Evolutionary conservation across 768 basidiomycete genomes (phyloP), one percentile per base, ranked within the genome.

Genomic region (Amanita fuliginea): DNA sequence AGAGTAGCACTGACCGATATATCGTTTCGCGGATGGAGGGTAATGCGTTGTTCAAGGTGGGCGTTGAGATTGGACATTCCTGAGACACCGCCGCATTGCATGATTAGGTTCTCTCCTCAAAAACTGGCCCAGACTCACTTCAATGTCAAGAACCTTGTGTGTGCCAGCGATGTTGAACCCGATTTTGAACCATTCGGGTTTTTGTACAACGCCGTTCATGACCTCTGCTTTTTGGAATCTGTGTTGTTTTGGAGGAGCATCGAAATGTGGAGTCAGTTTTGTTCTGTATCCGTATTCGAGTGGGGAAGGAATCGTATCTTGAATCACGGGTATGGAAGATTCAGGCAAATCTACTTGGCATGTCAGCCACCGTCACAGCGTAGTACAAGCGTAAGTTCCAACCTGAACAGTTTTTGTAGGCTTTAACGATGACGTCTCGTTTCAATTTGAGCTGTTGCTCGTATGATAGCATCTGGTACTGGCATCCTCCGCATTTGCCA

Each of bases 191-290:
- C 89, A 89, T 39, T 76, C 70, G 10, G 83, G 80, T 52, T 71
- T 73, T 11, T 59, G 52, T 1, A 52, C 57, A 16, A 55, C 50
- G 13, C 48, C 54, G 35, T 45, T 35, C 13, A n/a, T 22, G 13
- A 42, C 48, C 1, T 53, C 56, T 6, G 59, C 42, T 46, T 59
- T 55, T 39, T 59, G 54, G 26, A 62, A 61, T 48, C 58, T 61
- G 0, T 59, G 58, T 13, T 56, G 60, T 53, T 72, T 79, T 1
- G 78, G 75, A 0, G 91, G 82, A 0, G 81, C 76, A 19, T 93
- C 88, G 53, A 98, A 98, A 62, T 99, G 96, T 0, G 96, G 96
- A 0, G 96, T 97, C 47, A 99, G 82, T 67, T 99, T 99, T 1
- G 96, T 99, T 28, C 95, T 80, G 62, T 99, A 99, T 46, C 75